Conservation (phyloP, 129 eudicot genomes). For the Pittosporum tobira region DNA sequence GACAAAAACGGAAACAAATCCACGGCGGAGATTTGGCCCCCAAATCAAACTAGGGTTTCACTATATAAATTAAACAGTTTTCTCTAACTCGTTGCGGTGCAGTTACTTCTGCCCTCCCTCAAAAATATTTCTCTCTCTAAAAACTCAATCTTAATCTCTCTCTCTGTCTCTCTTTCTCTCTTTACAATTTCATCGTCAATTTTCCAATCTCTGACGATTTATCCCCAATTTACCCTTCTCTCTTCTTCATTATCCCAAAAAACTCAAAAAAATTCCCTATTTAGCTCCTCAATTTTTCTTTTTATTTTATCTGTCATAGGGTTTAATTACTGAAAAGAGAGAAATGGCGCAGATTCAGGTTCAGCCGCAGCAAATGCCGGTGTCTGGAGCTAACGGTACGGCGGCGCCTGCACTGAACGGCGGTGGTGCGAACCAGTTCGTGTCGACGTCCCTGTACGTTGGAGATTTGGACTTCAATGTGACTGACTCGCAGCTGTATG, state of each 20-base stretch:
- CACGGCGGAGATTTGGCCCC: constrained; percentile 15
- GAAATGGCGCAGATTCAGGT: constrained; percentile 72
- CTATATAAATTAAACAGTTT: constrained; percentile 16
- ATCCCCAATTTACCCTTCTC: constrained; percentile 17
- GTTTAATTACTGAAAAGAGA: constrained; percentile 1
- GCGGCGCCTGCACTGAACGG: constrained; percentile 17
- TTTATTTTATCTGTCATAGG: neutral
- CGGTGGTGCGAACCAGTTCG: constrained; percentile 26
- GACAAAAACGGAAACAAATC: neutral
- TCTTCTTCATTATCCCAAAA: constrained; percentile 7
- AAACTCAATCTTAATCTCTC: too few relatives aligned
- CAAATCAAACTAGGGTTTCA: constrained; percentile 26
- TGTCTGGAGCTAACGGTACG: constrained; percentile 34
- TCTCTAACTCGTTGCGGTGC: constrained; percentile 41
- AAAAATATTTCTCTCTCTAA: constrained; percentile 17
- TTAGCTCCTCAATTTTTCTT: neutral
- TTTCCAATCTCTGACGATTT: constrained; percentile 29
- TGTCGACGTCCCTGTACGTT: constrained; percentile 62
- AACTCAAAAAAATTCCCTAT: neutral
- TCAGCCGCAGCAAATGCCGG: constrained; percentile 27
- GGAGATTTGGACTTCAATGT: constrained; percentile 61
- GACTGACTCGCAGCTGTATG: constrained; percentile 67
- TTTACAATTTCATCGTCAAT: constrained; percentile 5
- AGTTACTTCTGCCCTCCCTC: constrained; percentile 59
- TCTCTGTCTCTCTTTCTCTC: constrained; percentile 4